phyloP scores from a whole-genome alignment of 2,329 filamentous ascomycete genomes.

The Aspergillus brasiliensis region DNA sequence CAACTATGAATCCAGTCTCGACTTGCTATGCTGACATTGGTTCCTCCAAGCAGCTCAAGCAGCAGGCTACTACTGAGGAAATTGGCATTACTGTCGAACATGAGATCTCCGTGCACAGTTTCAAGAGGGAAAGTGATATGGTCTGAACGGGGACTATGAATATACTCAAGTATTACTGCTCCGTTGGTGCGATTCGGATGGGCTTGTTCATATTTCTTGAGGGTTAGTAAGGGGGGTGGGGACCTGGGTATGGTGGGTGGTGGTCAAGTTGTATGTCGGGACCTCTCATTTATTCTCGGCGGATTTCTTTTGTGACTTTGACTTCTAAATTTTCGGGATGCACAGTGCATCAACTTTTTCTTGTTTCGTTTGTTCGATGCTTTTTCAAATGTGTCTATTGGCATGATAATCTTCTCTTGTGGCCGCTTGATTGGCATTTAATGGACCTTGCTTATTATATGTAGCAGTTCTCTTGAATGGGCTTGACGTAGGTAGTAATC shows the following conservation, averaged over 20 bases:
- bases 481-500: neutral
- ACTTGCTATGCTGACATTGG: conserved; percentile 31
- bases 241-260: neutral
- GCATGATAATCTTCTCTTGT: neutral
- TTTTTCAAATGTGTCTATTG: neutral
- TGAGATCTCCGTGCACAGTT: conserved; percentile 31
- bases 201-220: neutral
- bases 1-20: conserved; percentile 24
- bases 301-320: neutral
- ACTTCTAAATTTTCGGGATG: neutral
- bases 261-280: neutral
- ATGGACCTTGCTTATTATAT: neutral
- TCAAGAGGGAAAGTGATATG: conserved; percentile 10
- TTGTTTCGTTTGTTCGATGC: neutral
- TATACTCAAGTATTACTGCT: too few relatives aligned
- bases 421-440: neutral
- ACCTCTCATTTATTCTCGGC: neutral
- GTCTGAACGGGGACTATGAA: neutral
- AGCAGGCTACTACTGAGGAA: conserved; percentile 22
- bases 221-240: neutral
- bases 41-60: conserved; percentile 17
- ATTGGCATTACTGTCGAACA: conserved; percentile 34
- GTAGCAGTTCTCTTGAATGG: neutral
- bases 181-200: too few relatives aligned
- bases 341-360: neutral